Conservation (phyloP, 1,139 yeast species). For the Sugiyamaella neomexicana region DNA sequence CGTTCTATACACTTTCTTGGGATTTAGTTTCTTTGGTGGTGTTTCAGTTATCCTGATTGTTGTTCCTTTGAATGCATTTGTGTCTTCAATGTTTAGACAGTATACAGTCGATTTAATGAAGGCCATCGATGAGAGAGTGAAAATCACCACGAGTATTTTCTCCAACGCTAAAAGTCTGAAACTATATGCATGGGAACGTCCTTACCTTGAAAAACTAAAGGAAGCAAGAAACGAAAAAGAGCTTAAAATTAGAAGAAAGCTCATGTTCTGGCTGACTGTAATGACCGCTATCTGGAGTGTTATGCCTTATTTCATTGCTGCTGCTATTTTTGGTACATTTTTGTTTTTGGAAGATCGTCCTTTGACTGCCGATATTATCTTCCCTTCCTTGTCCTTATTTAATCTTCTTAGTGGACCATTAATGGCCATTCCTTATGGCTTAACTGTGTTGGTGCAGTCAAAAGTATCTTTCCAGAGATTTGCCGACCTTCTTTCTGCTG, state of each 20-base stretch:
- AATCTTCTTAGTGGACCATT: constrained; percentile 52
- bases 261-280: constrained; percentile 44
- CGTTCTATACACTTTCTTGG: constrained; percentile 59
- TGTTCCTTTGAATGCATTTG: constrained; percentile 56
- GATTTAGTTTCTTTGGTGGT: constrained; percentile 60
- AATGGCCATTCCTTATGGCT: constrained; percentile 46
- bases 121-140: constrained; percentile 58
- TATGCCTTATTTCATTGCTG: constrained; percentile 65
- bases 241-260: constrained; percentile 63
- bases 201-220: constrained; percentile 51
- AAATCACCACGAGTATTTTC: constrained; percentile 63
- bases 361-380: constrained; percentile 67
- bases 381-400: constrained; percentile 66
- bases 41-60: constrained; percentile 52
- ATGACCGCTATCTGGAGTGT: constrained; percentile 61
- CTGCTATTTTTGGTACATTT: constrained; percentile 59
- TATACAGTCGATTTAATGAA: constrained; percentile 63
- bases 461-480: constrained; percentile 61
- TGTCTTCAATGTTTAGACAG: constrained; percentile 50
- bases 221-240: constrained; percentile 84
- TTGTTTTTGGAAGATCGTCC: constrained; percentile 46
- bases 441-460: constrained; percentile 53
- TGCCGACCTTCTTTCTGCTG: constrained; percentile 51
- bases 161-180: constrained; percentile 67
- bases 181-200: constrained; percentile 71